Evolutionary conservation across 345 rosid species (phyloP), one percentile per base, ranked within the genome.

Genomic region (Nasturtium officinale): DNA sequence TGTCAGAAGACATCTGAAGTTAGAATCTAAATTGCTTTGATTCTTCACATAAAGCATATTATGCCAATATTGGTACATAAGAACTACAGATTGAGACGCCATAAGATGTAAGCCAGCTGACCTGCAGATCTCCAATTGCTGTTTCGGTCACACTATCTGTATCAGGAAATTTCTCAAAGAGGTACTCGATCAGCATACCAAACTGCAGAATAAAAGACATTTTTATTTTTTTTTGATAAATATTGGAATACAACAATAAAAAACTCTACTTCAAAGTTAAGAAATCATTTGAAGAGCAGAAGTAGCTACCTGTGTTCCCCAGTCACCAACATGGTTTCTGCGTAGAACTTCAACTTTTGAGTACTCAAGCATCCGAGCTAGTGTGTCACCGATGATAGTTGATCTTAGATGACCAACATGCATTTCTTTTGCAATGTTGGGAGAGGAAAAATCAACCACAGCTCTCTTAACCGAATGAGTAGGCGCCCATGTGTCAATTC

Each of bases 381-480:
- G 69, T 0, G 99, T 87, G 78, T 95, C 99, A 51, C 99, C 99
- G 59, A 95, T 88, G 74, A 95, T 95, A 20, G 99, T 95, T 55
- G 99, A 95, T 73, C 99, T 82, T 48, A 95, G 82, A 82, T 95
- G 96, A 74, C 99, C 99, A 69, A 95, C 99, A 76, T 95, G 99
- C 99, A 95, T 95, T 85, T 91, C 99, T 83, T 95, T 95, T 1
- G 99, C 99, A 64, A 95, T 91, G 78, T 95, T 95, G n/a, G 99
- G 99, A 3, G 99, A 95, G 18, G 98, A 95, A 82, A 95, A 95
- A 81, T 95, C 99, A 50, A 95, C 98, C 60, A 95, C 90, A 37
- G 95, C 99, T 75, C 82, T 85, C 84, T 85, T 84, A 23, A 90
- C 71, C 3, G 79, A 47, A 47, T 85, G 86, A 64, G 50, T 77